phyloP scores from a whole-genome alignment of 139 green algal genomes.

The Penium margaritaceum region DNA sequence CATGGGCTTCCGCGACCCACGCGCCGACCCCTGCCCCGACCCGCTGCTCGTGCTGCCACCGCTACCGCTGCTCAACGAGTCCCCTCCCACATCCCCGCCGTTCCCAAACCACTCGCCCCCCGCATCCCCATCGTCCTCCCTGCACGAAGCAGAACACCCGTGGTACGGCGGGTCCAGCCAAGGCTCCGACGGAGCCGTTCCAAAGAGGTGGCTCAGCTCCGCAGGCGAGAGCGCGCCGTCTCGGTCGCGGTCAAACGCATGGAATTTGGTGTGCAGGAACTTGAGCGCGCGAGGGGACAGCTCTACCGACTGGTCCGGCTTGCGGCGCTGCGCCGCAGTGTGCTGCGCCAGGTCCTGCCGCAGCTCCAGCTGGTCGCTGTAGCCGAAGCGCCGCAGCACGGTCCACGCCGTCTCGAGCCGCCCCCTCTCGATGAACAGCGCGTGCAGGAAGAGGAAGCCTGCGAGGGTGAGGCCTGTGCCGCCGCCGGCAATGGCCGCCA shows the following conservation, averaged over 20 bases:
- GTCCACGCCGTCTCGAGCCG: constrained; percentile 83
- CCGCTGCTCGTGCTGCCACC: no score
- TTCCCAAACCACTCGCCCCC: no score
- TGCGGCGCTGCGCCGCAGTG: background rate
- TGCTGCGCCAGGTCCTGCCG: background rate
- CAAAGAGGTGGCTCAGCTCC: constrained; percentile 40
- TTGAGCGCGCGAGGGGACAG: background rate
- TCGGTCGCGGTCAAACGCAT: background rate
- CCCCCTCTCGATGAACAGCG: constrained; percentile 86
- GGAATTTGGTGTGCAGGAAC: background rate
- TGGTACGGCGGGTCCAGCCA: constrained; percentile 16
- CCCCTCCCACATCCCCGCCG: no score
- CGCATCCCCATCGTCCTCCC: no score
- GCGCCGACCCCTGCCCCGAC: no score
- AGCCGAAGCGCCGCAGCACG: constrained; percentile 46
- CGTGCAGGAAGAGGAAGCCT: constrained; percentile 89
- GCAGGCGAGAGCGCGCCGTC: constrained; percentile 9
- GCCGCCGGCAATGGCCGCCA: no score
- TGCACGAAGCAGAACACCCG: no score
- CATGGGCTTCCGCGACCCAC: no score
- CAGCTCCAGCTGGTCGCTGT: constrained; percentile 22
- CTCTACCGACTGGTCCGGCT: background rate
- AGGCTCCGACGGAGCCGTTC: constrained; percentile 18
- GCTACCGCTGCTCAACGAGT: no score
- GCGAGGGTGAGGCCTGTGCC: constrained; percentile 67